phyloP scores from a whole-genome alignment of 305 asterid genomes.

The Fraxinus sp. region DNA sequence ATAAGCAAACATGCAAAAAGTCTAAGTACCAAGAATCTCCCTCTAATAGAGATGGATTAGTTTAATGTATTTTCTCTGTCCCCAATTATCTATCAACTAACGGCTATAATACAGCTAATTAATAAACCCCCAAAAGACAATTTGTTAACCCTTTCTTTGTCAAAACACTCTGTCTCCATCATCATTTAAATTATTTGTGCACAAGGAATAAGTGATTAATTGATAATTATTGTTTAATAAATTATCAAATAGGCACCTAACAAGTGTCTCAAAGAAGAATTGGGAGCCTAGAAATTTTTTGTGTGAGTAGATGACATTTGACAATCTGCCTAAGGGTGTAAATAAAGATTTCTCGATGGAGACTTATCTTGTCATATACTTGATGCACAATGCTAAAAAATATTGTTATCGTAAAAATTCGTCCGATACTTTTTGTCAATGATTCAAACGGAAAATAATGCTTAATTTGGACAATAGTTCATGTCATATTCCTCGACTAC shows the following conservation, averaged over 20 bases:
- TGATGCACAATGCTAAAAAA: not conserved
- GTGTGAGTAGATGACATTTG: not conserved
- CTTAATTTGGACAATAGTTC: not conserved
- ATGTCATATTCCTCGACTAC: not conserved
- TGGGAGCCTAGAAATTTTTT: not conserved
- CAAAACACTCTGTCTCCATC: conserved; percentile 24
- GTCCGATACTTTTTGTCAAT: not conserved
- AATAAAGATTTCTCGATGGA: not conserved
- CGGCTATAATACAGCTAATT: conserved; percentile 24
- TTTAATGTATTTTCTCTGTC: not conserved
- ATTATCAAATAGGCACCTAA: not conserved
- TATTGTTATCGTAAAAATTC: no score
- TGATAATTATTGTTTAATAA: not conserved
- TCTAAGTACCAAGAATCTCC: not conserved
- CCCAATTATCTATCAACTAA: not conserved
- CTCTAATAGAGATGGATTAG: not conserved
- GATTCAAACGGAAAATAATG: not conserved
- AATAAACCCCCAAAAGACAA: not conserved
- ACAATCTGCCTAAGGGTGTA: not conserved
- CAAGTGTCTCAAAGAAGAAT: not conserved
- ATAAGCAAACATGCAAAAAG: not conserved
- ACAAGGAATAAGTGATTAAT: not conserved
- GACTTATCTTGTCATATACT: not conserved
- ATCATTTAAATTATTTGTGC: conserved; percentile 9
- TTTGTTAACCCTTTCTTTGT: conserved; percentile 1